Conservation (phyloP, 371 early-diverging fungal species). For the Chytridium lagenaria region DNA sequence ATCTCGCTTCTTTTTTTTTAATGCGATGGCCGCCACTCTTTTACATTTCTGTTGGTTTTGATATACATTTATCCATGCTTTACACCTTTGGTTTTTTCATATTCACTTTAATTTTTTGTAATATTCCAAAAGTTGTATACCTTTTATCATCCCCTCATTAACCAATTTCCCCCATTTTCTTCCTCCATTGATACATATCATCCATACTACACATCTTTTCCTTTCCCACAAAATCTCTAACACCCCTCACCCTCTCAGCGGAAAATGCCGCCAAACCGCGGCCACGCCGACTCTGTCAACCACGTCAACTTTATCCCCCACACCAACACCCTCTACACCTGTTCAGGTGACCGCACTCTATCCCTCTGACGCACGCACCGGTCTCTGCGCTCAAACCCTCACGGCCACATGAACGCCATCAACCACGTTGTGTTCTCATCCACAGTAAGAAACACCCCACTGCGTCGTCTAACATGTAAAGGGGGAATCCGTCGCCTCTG, state of each 20-base stretch:
- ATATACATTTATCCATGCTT: too few species aligned
- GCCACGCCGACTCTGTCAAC: constrained; percentile 60
- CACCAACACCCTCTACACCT: constrained; percentile 55
- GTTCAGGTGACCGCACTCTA: constrained; percentile 59
- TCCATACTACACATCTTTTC: too few species aligned
- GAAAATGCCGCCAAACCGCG: constrained; percentile 57
- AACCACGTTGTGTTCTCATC: constrained; percentile 47
- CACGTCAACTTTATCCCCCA: constrained; percentile 57
- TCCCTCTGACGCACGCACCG: constrained; percentile 57
- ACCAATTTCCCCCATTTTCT: too few species aligned
- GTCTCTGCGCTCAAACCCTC: constrained; percentile 53
- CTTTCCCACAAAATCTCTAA: too few species aligned
- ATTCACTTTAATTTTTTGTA: too few species aligned
- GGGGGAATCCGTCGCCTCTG: constrained; percentile 54
- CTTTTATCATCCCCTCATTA: neutral
- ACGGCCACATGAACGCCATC: constrained; percentile 57
- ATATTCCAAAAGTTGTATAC: neutral
- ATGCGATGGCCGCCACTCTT: too few species aligned
- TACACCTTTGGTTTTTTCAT: too few species aligned
- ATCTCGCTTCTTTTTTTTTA: too few species aligned
- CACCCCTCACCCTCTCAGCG: too few species aligned
- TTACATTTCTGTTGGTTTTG: too few species aligned
- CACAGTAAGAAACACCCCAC: constrained; percentile 30
- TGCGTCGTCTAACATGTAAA: constrained; percentile 4
- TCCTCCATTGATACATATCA: too few species aligned